phyloP scores from a whole-genome alignment of 805 yeast genomes.

The Yamadazyma olivae region DNA sequence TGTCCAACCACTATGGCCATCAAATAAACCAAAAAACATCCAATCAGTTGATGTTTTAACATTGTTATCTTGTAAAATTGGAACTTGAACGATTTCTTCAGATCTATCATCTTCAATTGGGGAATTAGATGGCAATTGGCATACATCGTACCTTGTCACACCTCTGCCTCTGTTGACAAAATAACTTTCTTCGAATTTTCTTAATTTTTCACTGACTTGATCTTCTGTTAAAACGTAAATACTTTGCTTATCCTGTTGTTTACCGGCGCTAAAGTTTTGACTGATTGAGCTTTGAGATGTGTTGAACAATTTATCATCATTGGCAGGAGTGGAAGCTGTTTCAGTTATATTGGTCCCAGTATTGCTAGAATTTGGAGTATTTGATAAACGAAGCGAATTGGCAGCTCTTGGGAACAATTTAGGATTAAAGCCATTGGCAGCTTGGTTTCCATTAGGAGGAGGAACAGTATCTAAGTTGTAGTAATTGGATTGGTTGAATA shows the following conservation, averaged over 20 bases:
- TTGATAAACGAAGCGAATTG: constrained; percentile 1
- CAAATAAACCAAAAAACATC: constrained; percentile 94
- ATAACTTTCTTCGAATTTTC: constrained; percentile 77
- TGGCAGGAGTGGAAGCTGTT: constrained; percentile 2
- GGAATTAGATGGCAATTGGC: constrained; percentile 86
- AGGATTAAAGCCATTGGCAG: constrained; percentile 11
- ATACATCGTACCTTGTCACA: constrained; percentile 80
- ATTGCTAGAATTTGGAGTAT: neutral
- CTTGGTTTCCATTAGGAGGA: constrained; percentile 4
- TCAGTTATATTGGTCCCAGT: no score
- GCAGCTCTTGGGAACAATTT: constrained; percentile 14
- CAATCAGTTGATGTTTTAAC: constrained; percentile 60
- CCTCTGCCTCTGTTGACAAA: constrained; percentile 82
- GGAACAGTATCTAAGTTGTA: constrained; percentile 36
- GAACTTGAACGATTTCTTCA: constrained; percentile 74
- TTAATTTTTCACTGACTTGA: constrained; percentile 66
- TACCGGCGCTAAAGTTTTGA: constrained; percentile 38
- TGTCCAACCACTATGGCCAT: constrained; percentile 97
- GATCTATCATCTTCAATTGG: constrained; percentile 95
- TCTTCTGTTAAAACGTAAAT: constrained; percentile 59
- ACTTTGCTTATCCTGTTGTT: constrained; percentile 51
- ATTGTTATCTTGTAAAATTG: constrained; percentile 60
- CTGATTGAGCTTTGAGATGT: constrained; percentile 46
- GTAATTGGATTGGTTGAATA: constrained; percentile 38
- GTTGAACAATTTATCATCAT: constrained; percentile 23